Evolutionary conservation across 1,284 basidiomycete species (phyloP).

Genomic region (Phaffia rhodozyma): DNA sequence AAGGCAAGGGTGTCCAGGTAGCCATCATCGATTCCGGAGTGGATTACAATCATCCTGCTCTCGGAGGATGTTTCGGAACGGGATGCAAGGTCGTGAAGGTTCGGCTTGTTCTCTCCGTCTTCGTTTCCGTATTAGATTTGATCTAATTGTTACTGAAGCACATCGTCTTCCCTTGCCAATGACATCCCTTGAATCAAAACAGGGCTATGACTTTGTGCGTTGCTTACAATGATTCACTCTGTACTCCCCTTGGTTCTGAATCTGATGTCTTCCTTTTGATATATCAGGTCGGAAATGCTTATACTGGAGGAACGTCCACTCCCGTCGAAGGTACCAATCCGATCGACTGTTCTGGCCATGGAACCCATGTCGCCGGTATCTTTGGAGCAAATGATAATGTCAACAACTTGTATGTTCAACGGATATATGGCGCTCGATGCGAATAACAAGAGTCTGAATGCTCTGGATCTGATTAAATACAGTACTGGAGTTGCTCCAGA

Average conservation of each 20-base stretch:
- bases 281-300: constrained; percentile 29
- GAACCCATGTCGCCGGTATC: constrained; percentile 54
- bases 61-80: constrained; percentile 51
- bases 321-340: constrained; percentile 35
- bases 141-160: neutral
- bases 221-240: neutral
- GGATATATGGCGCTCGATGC: constrained; percentile 17
- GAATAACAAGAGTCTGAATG: constrained; percentile 13
- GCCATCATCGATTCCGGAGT: constrained; percentile 44
- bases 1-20: constrained; percentile 44
- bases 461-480: constrained; percentile 43
- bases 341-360: constrained; percentile 41
- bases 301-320: constrained; percentile 27
- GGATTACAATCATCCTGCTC: constrained; percentile 50
- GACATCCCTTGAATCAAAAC: neutral
- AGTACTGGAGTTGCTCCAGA: constrained; percentile 31
- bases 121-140: neutral
- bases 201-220: neutral
- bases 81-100: constrained; percentile 50
- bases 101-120: constrained; percentile 39
- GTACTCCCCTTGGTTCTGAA: neutral
- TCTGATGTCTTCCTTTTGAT: neutral
- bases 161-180: neutral
- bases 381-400: constrained; percentile 45
- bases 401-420: constrained; percentile 25